Conservation (phyloP, 768 basidiomycete genomes). For the Naganishia friedmannii region DNA sequence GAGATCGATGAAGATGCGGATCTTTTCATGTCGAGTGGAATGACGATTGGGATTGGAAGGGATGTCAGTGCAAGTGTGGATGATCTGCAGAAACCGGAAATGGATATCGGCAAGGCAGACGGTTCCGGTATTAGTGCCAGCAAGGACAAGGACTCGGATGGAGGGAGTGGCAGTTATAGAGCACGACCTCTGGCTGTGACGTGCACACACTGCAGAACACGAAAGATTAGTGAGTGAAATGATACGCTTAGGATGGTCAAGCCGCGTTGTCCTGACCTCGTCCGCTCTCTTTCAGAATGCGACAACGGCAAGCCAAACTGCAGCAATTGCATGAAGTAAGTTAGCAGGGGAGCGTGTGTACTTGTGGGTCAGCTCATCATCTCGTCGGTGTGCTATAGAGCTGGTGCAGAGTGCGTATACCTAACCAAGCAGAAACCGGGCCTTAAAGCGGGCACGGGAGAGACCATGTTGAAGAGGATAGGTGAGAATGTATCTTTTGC, state of each 20-base stretch:
- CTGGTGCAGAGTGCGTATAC: slow-evolving; percentile 45
- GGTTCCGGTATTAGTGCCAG: background rate
- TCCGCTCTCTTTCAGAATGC: slow-evolving; percentile 19
- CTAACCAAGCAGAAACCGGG: slow-evolving; percentile 47
- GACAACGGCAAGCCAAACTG: slow-evolving; percentile 31
- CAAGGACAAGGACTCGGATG: slow-evolving; percentile 17
- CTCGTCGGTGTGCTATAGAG: slow-evolving; percentile 24
- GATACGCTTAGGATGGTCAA: background rate
- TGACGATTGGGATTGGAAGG: background rate
- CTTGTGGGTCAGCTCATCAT: background rate
- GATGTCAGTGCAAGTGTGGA: background rate
- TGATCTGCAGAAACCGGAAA: background rate
- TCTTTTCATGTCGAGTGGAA: slow-evolving; percentile 13
- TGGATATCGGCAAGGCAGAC: background rate
- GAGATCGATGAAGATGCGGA: slow-evolving; percentile 7
- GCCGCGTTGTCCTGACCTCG: background rate
- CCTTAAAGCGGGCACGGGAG: slow-evolving; percentile 45
- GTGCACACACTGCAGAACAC: slow-evolving; percentile 27
- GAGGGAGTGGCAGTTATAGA: background rate
- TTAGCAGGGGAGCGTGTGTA: background rate
- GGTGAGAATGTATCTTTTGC: no score
- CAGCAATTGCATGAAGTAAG: slow-evolving; percentile 31
- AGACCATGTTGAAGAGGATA: slow-evolving; percentile 44
- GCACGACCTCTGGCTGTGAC: slow-evolving; percentile 29
- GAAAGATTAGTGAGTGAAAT: slow-evolving; percentile 28